Base-by-base conservation (phyloP, 192 early-diverging fungal species). In the Dissophora ornata region DNA sequence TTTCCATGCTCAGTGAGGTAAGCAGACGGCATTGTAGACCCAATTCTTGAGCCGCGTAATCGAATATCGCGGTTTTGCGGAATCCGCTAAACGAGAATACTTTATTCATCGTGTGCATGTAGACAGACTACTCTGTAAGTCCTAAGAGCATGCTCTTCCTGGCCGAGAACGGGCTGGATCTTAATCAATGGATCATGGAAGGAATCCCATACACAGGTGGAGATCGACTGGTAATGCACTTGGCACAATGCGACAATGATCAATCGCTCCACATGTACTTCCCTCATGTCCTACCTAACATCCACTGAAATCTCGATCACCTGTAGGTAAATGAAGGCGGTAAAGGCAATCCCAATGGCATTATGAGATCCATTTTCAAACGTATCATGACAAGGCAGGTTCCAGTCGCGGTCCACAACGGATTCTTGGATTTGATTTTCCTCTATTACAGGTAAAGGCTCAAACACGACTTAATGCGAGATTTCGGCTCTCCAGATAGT, bases 351-450 rank as follows among this genome's bases (percentile, higher is more conserved):
- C 53, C 75, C 11, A 82, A 79, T 53, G 58, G 64, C 16, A 66
- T 83, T 42, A 83, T 92, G 62, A 81, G 87, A 52, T 81, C 83
- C 21, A 71, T 92, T 33, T 87, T 90, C 52, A 60, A 81, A 16
- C 80, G 85, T 3, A 79, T 90, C 40, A 70, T 87, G 33, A 70
- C 70, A 0, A 54, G 56, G 30, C 69, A 80, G 3, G 77, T 90
- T 15, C 93, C 95, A 2, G 69, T 99, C 16, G 85, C 96, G 10
- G 81, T 96, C 0, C 98, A 99, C 85, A 98, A 98, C 75, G 98
- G 97, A 0, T 82, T 98, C 21, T 81, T 97, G 29, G 98, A 99
- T 73, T 70, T 98, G 12, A 88, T 97, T 62, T 98, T 96, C 74
- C 53, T 99, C 11, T 98, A 98, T 78, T 90, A 96, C 21, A 77